These are phyloP conservation scores for Trametes sanguinea DNA, from an alignment of 768 basidiomycete species.

Conservation along the genomic window DNA sequence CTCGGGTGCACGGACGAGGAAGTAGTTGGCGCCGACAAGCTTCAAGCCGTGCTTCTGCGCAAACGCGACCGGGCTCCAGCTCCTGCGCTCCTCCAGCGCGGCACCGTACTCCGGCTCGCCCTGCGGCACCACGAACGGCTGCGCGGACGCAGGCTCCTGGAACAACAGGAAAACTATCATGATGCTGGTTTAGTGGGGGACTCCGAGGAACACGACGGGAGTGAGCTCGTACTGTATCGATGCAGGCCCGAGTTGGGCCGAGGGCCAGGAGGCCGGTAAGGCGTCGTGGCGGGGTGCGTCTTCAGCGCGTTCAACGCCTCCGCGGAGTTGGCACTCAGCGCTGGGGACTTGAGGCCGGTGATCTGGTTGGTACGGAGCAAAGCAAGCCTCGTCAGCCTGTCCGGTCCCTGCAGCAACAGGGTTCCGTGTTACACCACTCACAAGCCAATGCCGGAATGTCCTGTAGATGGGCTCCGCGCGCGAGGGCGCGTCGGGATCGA, in stretches of 20 bases:
- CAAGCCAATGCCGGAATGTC: conserved; percentile 36
- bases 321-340: conserved; percentile 34
- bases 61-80: conserved; percentile 59
- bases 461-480: conserved; percentile 27
- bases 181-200: neutral
- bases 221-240: conserved; percentile 50
- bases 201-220: neutral
- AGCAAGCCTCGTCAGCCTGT: neutral
- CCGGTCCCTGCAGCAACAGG: too few species aligned
- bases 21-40: conserved; percentile 62
- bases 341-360: conserved; percentile 42
- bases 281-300: conserved; percentile 50
- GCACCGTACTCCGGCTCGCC: conserved; percentile 49
- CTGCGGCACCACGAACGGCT: conserved; percentile 42
- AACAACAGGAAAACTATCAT: conserved; percentile 57
- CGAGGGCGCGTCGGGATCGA: conserved; percentile 37
- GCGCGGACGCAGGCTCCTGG: conserved; percentile 49
- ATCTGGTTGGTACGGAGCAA: conserved; percentile 26
- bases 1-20: conserved; percentile 30
- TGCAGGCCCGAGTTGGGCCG: conserved; percentile 55
- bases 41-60: conserved; percentile 52
- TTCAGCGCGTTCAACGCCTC: conserved; percentile 41
- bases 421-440: conserved; percentile 11
- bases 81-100: conserved; percentile 46
- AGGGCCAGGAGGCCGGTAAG: conserved; percentile 60